Conservation (phyloP, 2,329 filamentous ascomycete species). For the Nectriaceae sp. region DNA sequence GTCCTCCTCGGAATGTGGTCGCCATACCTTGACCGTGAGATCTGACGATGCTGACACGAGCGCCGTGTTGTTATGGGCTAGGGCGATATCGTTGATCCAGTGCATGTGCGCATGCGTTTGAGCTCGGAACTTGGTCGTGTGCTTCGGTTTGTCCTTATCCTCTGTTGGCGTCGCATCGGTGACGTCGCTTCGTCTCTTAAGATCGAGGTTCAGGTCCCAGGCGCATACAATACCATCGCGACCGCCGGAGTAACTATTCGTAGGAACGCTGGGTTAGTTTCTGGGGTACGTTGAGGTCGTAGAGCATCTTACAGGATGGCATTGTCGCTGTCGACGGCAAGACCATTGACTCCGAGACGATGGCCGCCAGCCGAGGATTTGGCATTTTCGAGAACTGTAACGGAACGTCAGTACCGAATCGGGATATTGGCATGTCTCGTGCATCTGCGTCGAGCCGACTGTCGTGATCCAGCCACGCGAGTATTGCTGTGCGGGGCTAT, state of each 20-base stretch:
- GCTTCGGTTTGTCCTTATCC: constrained; percentile 36
- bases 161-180: constrained; percentile 32
- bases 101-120: constrained; percentile 81
- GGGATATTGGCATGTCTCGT: neutral
- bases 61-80: constrained; percentile 75
- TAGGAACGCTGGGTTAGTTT: constrained; percentile 17
- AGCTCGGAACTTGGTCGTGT: constrained; percentile 59
- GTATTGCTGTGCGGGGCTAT: constrained; percentile 7
- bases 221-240: constrained; percentile 95
- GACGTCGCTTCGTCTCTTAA: constrained; percentile 40
- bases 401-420: constrained; percentile 1
- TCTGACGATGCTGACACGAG: constrained; percentile 93
- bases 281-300: constrained; percentile 7
- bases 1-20: constrained; percentile 65
- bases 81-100: constrained; percentile 91
- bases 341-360: constrained; percentile 89
- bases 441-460: neutral
- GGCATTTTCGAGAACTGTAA: constrained; percentile 59
- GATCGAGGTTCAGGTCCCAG: constrained; percentile 83
- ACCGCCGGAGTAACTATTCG: constrained; percentile 83
- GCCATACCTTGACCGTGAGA: constrained; percentile 89
- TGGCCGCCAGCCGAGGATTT: constrained; percentile 73
- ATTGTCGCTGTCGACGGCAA: constrained; percentile 81
- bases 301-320: constrained; percentile 74
- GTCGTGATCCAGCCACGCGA: constrained; percentile 5